phyloP scores from a whole-genome alignment of 768 basidiomycete species.

The Mrakia blollopis region DNA sequence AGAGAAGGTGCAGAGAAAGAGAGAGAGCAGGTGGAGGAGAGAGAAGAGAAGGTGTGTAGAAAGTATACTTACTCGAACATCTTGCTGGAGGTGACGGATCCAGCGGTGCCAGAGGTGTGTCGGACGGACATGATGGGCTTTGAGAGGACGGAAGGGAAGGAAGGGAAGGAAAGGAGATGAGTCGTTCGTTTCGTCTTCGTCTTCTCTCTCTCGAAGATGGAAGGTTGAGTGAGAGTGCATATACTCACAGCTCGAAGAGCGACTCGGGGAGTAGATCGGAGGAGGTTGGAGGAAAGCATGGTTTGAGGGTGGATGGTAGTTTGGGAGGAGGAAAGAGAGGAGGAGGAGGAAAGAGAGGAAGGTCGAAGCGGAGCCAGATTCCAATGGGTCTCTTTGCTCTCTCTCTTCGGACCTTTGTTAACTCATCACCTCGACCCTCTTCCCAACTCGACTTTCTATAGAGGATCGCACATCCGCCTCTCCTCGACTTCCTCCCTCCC shows the following conservation, averaged over 20 bases:
- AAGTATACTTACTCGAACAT: background rate
- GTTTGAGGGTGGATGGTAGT: background rate
- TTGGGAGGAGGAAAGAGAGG: background rate
- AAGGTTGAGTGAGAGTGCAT: background rate
- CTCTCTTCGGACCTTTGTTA: background rate
- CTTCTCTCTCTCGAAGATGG: no score
- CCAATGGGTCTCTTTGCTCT: background rate
- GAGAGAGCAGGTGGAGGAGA: no score
- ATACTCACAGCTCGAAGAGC: constrained; percentile 5
- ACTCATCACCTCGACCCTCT: background rate
- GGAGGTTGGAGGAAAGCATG: background rate
- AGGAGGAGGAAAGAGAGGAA: background rate
- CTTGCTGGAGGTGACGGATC: background rate
- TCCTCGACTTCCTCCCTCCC: background rate
- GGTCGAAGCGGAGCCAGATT: background rate
- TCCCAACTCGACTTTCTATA: background rate
- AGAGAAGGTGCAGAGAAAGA: background rate
- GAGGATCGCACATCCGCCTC: background rate
- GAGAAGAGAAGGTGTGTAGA: background rate
- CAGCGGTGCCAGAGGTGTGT: background rate
- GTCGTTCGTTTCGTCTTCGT: background rate
- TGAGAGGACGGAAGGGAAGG: background rate
- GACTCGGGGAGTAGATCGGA: constrained; percentile 1
- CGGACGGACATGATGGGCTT: background rate
- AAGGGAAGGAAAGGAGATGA: background rate